Base-by-base conservation (phyloP, 1,284 basidiomycete species). In the Puccinia coronata region DNA sequence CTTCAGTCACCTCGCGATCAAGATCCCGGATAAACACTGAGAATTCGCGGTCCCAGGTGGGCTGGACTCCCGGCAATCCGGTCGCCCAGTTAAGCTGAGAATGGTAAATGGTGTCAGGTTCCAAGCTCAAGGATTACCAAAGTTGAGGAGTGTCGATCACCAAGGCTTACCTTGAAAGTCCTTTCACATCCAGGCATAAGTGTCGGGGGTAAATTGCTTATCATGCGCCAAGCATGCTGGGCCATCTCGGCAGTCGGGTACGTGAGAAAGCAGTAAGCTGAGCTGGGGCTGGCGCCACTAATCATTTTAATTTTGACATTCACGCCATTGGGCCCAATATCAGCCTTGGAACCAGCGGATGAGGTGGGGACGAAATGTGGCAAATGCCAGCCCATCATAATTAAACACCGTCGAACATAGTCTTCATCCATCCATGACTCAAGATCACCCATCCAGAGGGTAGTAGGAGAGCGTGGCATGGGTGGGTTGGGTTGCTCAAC, bases 401-500 rank as follows among this genome's bases (percentile, higher is more conserved):
- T 65, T 57, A 83, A 61, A 82, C 93, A 92, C 85, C 92, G 92
- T 86, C 92, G 91, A 65, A 90, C 92, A 88, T 94, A 94, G 85
- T 92, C 91, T 89, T 93, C 92, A 87, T 94, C 93, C 93, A 94
- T 94, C 93, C 93, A 94, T 84, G 91, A 90, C 86, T 94, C 93
- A 81, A 94, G 89, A 85, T 92, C 91, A 84, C 91, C 90, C 91
- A 93, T 92, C 89, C 90, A 92, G 82, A 94, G 90, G 31, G 91
- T 91, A 67, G 65, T 83, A 16, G 67, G 47, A 16, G 78, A 80
- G 25, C 78, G 51, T 11, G 78, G 76, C 20, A 79, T 47, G 25
- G 76, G 63, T 4, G 63, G 51, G 36, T 55, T 43, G 18, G 47
- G 67, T n/a, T 31, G 43, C 5, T 78, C 51, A 16, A 14, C 9